These are phyloP conservation scores for Talaromyces trachyspermus DNA, from an alignment of 495 filamentous ascomycete genomes.

Conservation along the genomic window DNA sequence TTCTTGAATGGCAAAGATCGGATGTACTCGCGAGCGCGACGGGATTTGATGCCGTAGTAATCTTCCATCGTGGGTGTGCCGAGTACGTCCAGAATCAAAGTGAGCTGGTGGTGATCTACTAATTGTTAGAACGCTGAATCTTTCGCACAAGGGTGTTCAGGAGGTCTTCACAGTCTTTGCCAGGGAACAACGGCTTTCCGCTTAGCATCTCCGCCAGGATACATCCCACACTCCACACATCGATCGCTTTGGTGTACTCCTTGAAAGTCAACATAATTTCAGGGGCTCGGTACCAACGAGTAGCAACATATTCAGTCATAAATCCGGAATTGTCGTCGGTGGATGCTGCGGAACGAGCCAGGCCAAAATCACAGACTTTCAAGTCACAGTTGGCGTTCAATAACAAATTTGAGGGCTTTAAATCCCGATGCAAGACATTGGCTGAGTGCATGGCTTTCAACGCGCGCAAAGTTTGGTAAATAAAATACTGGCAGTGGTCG, in stretches of 20 bases:
- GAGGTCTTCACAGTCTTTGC: slow-evolving; percentile 83
- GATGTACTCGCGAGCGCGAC: slow-evolving; percentile 96
- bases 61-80: slow-evolving; percentile 99
- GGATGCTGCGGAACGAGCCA: slow-evolving; percentile 85
- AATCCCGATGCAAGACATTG: slow-evolving; percentile 94
- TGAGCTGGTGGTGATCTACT: slow-evolving; percentile 97
- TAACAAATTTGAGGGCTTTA: slow-evolving; percentile 95
- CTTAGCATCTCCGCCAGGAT: slow-evolving; percentile 99
- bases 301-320: slow-evolving; percentile 99
- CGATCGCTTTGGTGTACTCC: slow-evolving; percentile 99
- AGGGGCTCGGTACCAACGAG: slow-evolving; percentile 96
- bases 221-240: slow-evolving; percentile 98
- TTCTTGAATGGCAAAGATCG: slow-evolving; percentile 99
- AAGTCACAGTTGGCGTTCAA: slow-evolving; percentile 99
- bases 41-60: slow-evolving; percentile 99
- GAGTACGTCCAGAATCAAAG: slow-evolving; percentile 93
- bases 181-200: slow-evolving; percentile 96
- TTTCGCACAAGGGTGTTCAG: too few species aligned
- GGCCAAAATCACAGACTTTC: slow-evolving; percentile 97
- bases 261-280: slow-evolving; percentile 99
- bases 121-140: too few species aligned
- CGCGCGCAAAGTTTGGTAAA: slow-evolving; percentile 97
- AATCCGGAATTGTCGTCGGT: slow-evolving; percentile 99
- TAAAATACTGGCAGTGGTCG: slow-evolving; percentile 99
- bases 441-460: slow-evolving; percentile 99